Base-by-base conservation (phyloP, 106 monocot species). In the Hemerocallis citrina region DNA sequence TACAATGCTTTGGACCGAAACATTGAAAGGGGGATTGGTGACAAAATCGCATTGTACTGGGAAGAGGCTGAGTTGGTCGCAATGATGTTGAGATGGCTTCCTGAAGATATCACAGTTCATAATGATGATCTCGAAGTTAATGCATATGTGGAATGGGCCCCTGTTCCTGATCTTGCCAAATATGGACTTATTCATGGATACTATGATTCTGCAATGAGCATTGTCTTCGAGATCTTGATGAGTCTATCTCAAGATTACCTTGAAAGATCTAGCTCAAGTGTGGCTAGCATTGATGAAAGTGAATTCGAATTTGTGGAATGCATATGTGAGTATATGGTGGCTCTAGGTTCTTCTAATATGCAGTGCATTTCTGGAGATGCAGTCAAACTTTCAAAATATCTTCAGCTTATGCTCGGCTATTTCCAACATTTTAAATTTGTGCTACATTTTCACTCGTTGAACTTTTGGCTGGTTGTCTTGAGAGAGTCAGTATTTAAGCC, bases 81-180 rank as follows among this genome's bases (percentile, higher is more conserved):
- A 15, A 98, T 98, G 84, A 70, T 98, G 63, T 66, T 98, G 73
- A 98, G 98, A 68, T 98, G 92, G 92, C 92, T 98, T 75, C 98
- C 98, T 43, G 98, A 98, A 75, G 98, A 98, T 75, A 92, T 98
- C 25, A 92, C 98, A 64, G 98, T 98, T 74, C 98, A 98, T 55
- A 92, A 98, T 74, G 98, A 98, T 62, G 98, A 98, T 57, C 67
- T 98, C 45, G 98, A 98, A 88, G 98, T 81, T 32, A 91, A 88
- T 75, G 96, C 96, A 15, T 98, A 98, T 77, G 91, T 85, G 50
- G 96, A 92, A 77, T 98, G 96, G 96, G 91, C 85, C 23, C 96
- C 96, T 59, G 88, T 98, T 50, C 52, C 76, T 57, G 88, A 92
- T 65, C 69, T 98, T 75, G 87, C 84, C 34, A 92, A 78, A 74